Evolutionary conservation across 805 yeast genomes (phyloP).

Genomic region (baker's yeast (Saccharomyces cerevisiae)): DNA sequence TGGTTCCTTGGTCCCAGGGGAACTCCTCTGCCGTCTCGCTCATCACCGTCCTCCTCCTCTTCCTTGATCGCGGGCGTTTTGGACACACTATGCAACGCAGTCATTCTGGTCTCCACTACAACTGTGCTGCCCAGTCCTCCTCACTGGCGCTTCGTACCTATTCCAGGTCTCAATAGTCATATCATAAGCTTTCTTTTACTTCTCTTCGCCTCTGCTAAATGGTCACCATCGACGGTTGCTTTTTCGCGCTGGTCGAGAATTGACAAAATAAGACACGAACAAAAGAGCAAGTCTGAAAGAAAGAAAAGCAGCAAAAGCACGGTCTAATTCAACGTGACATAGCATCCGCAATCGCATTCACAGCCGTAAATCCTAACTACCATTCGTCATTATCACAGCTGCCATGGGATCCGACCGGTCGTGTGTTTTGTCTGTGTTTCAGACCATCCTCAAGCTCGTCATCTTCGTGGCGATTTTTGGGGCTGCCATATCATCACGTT

Average conservation of each 20-base stretch:
- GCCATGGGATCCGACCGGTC: constrained; percentile 2
- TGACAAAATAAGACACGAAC: background rate
- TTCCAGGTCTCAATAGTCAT: background rate
- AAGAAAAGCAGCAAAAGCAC: background rate
- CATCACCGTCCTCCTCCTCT: constrained; percentile 12
- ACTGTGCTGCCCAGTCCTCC: background rate
- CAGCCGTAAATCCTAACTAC: background rate
- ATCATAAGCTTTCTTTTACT: background rate
- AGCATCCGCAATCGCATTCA: background rate
- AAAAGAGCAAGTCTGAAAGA: background rate
- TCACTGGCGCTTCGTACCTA: background rate
- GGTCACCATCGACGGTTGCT: background rate
- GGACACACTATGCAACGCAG: background rate
- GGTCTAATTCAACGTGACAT: background rate
- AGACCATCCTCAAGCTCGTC: constrained; percentile 41
- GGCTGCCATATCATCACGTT: constrained; percentile 85
- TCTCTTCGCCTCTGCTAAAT: background rate
- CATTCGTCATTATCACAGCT: background rate
- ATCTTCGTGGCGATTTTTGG: constrained; percentile 75
- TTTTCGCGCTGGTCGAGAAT: background rate
- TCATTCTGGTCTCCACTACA: background rate
- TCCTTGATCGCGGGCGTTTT: constrained; percentile 16
- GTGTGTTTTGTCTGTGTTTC: constrained; percentile 12
- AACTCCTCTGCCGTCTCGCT: background rate
- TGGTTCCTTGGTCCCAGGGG: background rate